Conservation (phyloP, 345 rosid genomes). For the Salix koriyanagi region DNA sequence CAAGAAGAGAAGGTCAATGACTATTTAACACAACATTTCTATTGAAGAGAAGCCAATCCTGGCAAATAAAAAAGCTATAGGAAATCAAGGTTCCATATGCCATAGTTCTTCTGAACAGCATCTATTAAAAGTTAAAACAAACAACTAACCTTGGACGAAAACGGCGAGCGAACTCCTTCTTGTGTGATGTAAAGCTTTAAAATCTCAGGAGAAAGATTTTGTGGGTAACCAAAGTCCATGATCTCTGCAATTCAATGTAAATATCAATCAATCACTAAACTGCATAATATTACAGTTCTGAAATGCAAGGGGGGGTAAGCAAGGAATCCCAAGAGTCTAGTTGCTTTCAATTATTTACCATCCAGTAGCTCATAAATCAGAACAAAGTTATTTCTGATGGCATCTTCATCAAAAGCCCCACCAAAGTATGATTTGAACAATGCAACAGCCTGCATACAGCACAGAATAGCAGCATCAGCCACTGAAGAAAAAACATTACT, state of each 20-base stretch:
- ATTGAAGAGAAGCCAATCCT: neutral
- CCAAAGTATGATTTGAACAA: slow-evolving; percentile 97
- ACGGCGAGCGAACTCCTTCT: slow-evolving; percentile 96
- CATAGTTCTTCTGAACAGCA: neutral
- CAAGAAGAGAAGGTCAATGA: neutral
- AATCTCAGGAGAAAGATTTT: slow-evolving; percentile 96
- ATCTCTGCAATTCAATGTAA: slow-evolving; percentile 54
- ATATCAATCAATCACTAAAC: neutral
- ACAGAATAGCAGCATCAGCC: neutral
- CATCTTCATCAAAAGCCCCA: slow-evolving; percentile 98
- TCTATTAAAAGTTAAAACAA: neutral
- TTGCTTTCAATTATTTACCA: slow-evolving; percentile 40
- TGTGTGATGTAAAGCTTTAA: slow-evolving; percentile 96
- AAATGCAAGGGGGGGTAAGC: neutral
- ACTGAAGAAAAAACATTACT: neutral
- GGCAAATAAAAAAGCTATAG: neutral
- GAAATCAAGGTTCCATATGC: neutral
- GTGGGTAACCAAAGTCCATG: slow-evolving; percentile 97
- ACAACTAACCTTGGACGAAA: slow-evolving; percentile 80
- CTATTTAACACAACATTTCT: slow-evolving; percentile 2
- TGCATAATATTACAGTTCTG: neutral
- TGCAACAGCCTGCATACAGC: slow-evolving; percentile 70
- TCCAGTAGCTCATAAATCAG: slow-evolving; percentile 94
- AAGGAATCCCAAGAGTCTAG: neutral
- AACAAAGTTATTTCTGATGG: slow-evolving; percentile 92